phyloP scores from a whole-genome alignment of 805 yeast species.

The Wickerhamiella azymoides region DNA sequence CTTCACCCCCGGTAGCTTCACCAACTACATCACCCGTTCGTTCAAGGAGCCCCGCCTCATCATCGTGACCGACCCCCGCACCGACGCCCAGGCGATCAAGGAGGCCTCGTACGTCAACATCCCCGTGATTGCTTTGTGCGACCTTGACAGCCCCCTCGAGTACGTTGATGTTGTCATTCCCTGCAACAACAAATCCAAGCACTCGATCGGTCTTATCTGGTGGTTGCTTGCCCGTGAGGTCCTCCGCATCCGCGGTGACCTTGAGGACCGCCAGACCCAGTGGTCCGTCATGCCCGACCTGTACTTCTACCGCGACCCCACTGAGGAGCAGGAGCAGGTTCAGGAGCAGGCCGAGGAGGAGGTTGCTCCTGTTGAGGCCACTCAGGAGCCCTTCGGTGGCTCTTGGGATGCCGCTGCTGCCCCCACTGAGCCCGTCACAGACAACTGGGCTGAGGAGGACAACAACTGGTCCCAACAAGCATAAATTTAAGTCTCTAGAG shows the following conservation, averaged over 20 bases:
- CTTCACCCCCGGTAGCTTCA: slow-evolving; percentile 99
- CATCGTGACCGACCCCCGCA: slow-evolving; percentile 99
- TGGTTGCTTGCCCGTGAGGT: slow-evolving; percentile 99
- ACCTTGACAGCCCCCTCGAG: slow-evolving; percentile 98
- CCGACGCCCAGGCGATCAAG: slow-evolving; percentile 99
- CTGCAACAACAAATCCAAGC: slow-evolving; percentile 99
- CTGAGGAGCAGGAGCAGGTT: slow-evolving; percentile 79
- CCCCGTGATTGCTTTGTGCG: slow-evolving; percentile 98
- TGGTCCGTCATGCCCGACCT: slow-evolving; percentile 99
- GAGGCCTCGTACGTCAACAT: slow-evolving; percentile 99
- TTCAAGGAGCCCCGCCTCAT: slow-evolving; percentile 99
- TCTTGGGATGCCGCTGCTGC: slow-evolving; percentile 31
- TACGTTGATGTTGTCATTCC: slow-evolving; percentile 99
- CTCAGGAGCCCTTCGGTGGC: slow-evolving; percentile 18
- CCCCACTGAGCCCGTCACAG: slow-evolving; percentile 33
- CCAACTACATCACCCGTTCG: slow-evolving; percentile 99
- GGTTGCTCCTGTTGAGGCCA: slow-evolving; percentile 57
- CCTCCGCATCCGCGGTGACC: slow-evolving; percentile 94
- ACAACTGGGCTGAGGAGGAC: slow-evolving; percentile 33
- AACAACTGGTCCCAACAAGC: slow-evolving; percentile 18
- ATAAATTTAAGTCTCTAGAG: slow-evolving; percentile 1
- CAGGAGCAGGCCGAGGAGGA: slow-evolving; percentile 49
- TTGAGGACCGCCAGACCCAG: slow-evolving; percentile 89
- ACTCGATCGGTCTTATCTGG: slow-evolving; percentile 99
- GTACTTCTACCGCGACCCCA: slow-evolving; percentile 99